A percentile compares a stretch with the other conserved stretches of the same genome.
phyloP scores from a whole-genome alignment of 208 protist species.

The Balamuthia mandrillaris region DNA sequence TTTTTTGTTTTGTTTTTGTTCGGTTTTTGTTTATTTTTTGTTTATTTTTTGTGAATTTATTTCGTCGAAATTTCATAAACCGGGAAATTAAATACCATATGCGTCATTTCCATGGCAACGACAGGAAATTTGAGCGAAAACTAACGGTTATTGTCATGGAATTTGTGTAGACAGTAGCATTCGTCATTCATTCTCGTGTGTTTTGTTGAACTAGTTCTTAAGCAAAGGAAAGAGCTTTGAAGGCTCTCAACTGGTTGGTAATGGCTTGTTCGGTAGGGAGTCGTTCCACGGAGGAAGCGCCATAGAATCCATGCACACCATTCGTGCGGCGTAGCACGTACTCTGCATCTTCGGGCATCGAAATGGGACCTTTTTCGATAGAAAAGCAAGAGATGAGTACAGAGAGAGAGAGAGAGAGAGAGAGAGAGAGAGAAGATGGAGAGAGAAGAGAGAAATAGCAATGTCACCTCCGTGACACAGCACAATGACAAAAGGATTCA shows the following conservation, averaged over 20 bases:
- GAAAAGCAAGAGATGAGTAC: neutral
- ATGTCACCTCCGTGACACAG: constrained; percentile 28
- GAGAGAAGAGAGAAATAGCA: neutral
- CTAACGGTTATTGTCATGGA: no score
- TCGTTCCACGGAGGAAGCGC: constrained; percentile 14
- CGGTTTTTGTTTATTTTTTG: no score
- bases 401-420: neutral
- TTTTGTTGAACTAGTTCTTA: no score
- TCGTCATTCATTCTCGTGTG: no score
- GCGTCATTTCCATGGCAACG: no score
- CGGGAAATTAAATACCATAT: no score
- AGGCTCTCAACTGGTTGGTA: neutral
- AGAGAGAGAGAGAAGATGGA: neutral
- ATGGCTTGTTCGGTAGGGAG: constrained; percentile 32
- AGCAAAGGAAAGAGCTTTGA: constrained; percentile 37
- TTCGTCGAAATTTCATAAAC: no score
- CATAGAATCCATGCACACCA: constrained; percentile 20
- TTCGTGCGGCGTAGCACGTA: neutral
- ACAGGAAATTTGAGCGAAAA: no score
- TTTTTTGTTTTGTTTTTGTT: no score
- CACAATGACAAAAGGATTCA: neutral
- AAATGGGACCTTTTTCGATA: constrained; percentile 31
- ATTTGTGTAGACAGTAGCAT: no score
- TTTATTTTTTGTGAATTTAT: no score
- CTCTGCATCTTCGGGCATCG: constrained; percentile 24